phyloP scores from a whole-genome alignment of 1,139 yeast species.

The Diutina sp. region DNA sequence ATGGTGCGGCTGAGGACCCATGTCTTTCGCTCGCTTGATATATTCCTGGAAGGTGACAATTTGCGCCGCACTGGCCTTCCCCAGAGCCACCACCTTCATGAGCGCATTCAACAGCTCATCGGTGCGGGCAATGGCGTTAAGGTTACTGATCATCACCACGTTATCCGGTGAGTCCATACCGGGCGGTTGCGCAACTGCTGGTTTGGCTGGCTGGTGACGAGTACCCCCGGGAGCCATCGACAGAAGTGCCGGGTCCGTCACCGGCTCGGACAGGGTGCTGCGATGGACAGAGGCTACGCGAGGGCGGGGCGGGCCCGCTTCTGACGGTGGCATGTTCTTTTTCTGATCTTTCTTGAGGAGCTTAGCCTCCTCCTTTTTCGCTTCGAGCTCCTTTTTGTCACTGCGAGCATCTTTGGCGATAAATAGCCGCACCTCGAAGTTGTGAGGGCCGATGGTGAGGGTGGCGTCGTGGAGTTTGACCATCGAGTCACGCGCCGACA shows the following conservation, averaged over 20 bases:
- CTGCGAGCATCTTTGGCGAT: conserved; percentile 65
- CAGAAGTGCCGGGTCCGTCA: neutral
- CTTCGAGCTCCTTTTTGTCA: conserved; percentile 12
- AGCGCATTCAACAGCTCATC: conserved; percentile 55
- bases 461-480: conserved; percentile 72
- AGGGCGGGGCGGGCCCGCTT: neutral
- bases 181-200: conserved; percentile 15
- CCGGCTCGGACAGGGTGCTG: neutral
- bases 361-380: conserved; percentile 13
- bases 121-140: conserved; percentile 67
- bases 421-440: conserved; percentile 63
- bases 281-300: neutral
- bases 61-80: conserved; percentile 59
- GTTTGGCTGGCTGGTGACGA: conserved; percentile 4
- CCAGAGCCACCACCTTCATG: conserved; percentile 79
- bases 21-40: conserved; percentile 60
- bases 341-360: conserved; percentile 19
- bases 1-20: conserved; percentile 50
- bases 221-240: neutral
- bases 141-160: conserved; percentile 68
- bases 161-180: conserved; percentile 51
- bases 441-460: conserved; percentile 72
- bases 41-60: conserved; percentile 70
- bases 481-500: conserved; percentile 74
- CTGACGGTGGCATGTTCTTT: conserved; percentile 8